phyloP scores from a whole-genome alignment of 495 filamentous ascomycete genomes.

The Penicillium desertorum region DNA sequence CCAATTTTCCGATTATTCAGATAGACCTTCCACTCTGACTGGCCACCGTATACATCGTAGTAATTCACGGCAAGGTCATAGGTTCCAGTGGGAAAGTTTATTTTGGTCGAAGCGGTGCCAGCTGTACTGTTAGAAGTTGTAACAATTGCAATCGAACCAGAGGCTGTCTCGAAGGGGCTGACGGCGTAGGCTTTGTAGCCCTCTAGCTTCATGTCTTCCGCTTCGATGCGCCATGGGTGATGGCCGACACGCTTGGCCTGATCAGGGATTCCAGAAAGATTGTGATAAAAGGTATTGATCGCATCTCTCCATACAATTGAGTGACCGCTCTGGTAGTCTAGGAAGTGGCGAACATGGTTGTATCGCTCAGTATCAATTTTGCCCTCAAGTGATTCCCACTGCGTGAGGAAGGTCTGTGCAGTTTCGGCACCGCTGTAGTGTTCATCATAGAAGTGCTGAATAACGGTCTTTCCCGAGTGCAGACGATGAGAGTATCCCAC shows the following conservation, averaged over 20 bases:
- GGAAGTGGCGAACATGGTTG: constrained; percentile 54
- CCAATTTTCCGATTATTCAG: constrained; percentile 54
- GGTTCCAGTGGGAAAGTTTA: constrained; percentile 49
- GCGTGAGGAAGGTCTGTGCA: constrained; percentile 55
- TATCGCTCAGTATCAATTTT: constrained; percentile 62
- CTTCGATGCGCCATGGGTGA: constrained; percentile 64
- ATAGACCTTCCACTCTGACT: constrained; percentile 52
- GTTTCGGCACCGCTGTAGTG: constrained; percentile 62
- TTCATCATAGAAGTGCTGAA: constrained; percentile 75
- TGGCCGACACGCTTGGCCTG: constrained; percentile 51
- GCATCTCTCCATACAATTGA: constrained; percentile 68
- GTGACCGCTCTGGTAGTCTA: constrained; percentile 67
- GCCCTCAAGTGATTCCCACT: constrained; percentile 55
- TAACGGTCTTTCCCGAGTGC: constrained; percentile 65
- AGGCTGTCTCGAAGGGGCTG: constrained; percentile 56
- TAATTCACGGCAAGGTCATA: constrained; percentile 68
- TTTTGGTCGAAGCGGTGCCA: constrained; percentile 48
- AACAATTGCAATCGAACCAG: constrained; percentile 47
- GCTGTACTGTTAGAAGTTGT: constrained; percentile 48
- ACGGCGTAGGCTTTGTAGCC: constrained; percentile 54
- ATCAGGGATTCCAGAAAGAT: constrained; percentile 60
- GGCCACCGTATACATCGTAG: constrained; percentile 59
- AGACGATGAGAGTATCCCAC: constrained; percentile 66
- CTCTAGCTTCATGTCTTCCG: constrained; percentile 58
- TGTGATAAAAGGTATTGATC: constrained; percentile 60